phyloP scores from a whole-genome alignment of 2,329 filamentous ascomycete species.

The Beauveria brongniartii region DNA sequence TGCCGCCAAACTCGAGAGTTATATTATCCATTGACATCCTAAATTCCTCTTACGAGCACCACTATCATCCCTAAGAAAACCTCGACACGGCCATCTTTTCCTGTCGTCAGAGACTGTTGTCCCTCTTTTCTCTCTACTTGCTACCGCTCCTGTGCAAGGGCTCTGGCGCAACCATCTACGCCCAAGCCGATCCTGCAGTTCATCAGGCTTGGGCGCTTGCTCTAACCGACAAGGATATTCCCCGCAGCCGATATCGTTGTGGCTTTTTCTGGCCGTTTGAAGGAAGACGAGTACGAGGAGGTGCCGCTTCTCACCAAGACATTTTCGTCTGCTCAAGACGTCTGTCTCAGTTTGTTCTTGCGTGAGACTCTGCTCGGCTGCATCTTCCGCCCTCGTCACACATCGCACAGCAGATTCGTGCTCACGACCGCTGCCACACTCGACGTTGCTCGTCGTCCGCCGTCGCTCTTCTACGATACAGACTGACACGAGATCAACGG shows the following conservation, averaged over 20 bases:
- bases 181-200: neutral
- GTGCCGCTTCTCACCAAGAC: neutral
- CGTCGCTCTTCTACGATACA: neutral
- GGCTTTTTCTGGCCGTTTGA: neutral
- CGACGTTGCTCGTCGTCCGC: neutral
- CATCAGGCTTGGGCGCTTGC: neutral
- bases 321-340: neutral
- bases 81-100: neutral
- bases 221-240: neutral
- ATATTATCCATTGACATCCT: neutral
- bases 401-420: neutral
- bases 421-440: neutral
- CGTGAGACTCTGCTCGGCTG: neutral
- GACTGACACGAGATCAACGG: neutral
- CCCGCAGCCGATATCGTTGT: constrained; percentile 6
- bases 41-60: neutral
- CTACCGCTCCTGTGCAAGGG: neutral
- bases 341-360: neutral
- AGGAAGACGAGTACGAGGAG: neutral
- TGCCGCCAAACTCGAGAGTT: neutral
- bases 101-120: neutral
- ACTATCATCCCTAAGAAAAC: neutral
- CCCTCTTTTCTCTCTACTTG: neutral
- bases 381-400: neutral
- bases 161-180: too few relatives aligned